A percentile compares a stretch with the other conserved stretches of the same genome.
phyloP scores from a whole-genome alignment of 2,329 filamentous ascomycete species.

The Fusarium brevicatenulatum region DNA sequence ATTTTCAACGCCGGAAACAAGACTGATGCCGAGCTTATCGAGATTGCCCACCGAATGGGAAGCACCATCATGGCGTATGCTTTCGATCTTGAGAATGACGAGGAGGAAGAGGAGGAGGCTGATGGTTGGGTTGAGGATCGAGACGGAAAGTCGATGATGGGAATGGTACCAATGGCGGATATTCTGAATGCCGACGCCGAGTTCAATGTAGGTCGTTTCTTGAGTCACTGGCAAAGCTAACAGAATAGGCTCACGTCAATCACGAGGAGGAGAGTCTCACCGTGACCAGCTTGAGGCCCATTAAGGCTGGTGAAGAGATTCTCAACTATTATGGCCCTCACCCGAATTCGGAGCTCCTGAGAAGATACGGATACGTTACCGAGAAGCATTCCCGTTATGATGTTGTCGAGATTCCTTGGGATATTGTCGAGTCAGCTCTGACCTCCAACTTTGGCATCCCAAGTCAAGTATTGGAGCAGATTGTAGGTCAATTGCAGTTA shows the following conservation, averaged over 20 bases:
- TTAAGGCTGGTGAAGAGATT: constrained; percentile 78
- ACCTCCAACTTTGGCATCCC: constrained; percentile 52
- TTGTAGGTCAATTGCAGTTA: constrained; percentile 44
- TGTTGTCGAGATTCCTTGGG: constrained; percentile 80
- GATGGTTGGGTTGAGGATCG: constrained; percentile 74
- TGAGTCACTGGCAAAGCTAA: constrained; percentile 9
- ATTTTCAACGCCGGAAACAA: constrained; percentile 55
- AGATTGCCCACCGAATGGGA: constrained; percentile 80
- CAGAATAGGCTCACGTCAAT: constrained; percentile 61
- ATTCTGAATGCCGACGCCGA: constrained; percentile 89
- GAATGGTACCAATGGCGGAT: constrained; percentile 92
- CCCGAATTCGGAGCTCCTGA: constrained; percentile 81
- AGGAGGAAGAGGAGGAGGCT: constrained; percentile 68
- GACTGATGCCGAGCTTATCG: constrained; percentile 58
- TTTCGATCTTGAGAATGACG: constrained; percentile 77
- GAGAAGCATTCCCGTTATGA: constrained; percentile 80
- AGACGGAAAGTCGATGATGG: constrained; percentile 70
- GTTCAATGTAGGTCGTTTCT: constrained; percentile 72
- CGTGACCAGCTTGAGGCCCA: constrained; percentile 76
- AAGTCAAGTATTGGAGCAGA: constrained; percentile 52
- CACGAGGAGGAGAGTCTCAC: constrained; percentile 67
- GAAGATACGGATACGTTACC: constrained; percentile 90
- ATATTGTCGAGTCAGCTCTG: constrained; percentile 62
- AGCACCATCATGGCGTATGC: constrained; percentile 93
- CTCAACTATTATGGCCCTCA: constrained; percentile 91